These are phyloP conservation scores for Priceomyces fermenticarens DNA, from an alignment of 805 yeast genomes.

Conservation along the genomic window DNA sequence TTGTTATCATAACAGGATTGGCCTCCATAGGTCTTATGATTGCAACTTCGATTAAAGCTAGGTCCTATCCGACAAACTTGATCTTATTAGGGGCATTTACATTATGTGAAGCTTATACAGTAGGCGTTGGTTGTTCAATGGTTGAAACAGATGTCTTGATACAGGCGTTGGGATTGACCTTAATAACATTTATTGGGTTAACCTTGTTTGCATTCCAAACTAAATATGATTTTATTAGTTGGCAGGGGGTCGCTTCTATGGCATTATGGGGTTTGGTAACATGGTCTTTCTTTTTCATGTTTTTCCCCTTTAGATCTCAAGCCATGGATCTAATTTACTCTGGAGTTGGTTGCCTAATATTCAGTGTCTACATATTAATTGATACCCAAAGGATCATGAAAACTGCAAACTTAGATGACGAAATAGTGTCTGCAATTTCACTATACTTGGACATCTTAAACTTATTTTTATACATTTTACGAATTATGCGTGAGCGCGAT, in stretches of 20 bases:
- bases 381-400: slow-evolving; percentile 82
- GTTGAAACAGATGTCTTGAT: slow-evolving; percentile 63
- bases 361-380: slow-evolving; percentile 67
- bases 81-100: slow-evolving; percentile 65
- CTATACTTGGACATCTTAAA: slow-evolving; percentile 82
- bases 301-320: slow-evolving; percentile 49
- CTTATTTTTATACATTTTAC: slow-evolving; percentile 70
- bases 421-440: slow-evolving; percentile 73
- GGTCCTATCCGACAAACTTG: slow-evolving; percentile 67
- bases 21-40: slow-evolving; percentile 65
- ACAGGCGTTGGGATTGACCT: slow-evolving; percentile 69
- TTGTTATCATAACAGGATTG: slow-evolving; percentile 51
- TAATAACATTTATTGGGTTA: slow-evolving; percentile 70
- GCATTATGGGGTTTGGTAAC: slow-evolving; percentile 69
- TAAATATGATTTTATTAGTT: slow-evolving; percentile 67
- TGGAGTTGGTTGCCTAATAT: slow-evolving; percentile 69
- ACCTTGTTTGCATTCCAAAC: slow-evolving; percentile 75
- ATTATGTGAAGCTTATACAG: slow-evolving; percentile 64
- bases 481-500: slow-evolving; percentile 47
- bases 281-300: slow-evolving; percentile 65
- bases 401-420: slow-evolving; percentile 77
- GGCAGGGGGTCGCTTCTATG: slow-evolving; percentile 56
- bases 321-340: slow-evolving; percentile 66
- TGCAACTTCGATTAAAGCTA: slow-evolving; percentile 60
- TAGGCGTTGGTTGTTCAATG: slow-evolving; percentile 65